Evolutionary conservation across 352 stramenopile genomes (phyloP), one percentile per base, ranked within the genome.

Genomic region (Phytophthora hibernalis): DNA sequence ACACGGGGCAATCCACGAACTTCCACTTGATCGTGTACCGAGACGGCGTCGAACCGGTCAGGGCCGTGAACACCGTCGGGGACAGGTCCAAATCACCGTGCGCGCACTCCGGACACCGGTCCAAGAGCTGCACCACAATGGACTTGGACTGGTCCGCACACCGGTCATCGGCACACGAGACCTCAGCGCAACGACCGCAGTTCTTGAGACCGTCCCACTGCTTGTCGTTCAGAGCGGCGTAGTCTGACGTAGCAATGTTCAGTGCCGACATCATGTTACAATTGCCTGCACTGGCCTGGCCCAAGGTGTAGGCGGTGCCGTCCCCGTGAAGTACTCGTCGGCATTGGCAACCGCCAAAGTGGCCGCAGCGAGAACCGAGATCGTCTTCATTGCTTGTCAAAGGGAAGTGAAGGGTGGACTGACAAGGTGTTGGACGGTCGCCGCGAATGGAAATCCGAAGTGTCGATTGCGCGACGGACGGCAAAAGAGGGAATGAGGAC

Each of bases 81-180:
- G 77, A 87, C 31, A 89, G 61, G 51, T 89, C 80, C 21, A 89
- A 61, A 50, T 90, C 84, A 31, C 86, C 86, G n/a, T 88, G 42
- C 26, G 64, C 65, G 72, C 86, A 94, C 62, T 92, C 86, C 1
- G 86, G 86, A 50, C 86, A 94, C 3, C 80, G 79, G 63, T 94
- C 84, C 10, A 91, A 63, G 44, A 94, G 76, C 54, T 92, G 77
- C 37, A 92, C 76, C 26, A 85, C 56, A 21, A 82, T 61, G 2
- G 67, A 79, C 50, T 48, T 82, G 37, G 52, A 70, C 47, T 76
- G 65, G 61, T 85, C 72, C 12, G 64, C 31, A 42, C 85, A 93
- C 0, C 74, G 68, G n/a, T 72, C 26, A 60, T 93, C 85, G 16
- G 44, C 62, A 51, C 83, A 92, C 35, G 72, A 78, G 9, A 92